Base-by-base conservation (phyloP, 805 yeast species). In the Metschnikowia anglica region DNA sequence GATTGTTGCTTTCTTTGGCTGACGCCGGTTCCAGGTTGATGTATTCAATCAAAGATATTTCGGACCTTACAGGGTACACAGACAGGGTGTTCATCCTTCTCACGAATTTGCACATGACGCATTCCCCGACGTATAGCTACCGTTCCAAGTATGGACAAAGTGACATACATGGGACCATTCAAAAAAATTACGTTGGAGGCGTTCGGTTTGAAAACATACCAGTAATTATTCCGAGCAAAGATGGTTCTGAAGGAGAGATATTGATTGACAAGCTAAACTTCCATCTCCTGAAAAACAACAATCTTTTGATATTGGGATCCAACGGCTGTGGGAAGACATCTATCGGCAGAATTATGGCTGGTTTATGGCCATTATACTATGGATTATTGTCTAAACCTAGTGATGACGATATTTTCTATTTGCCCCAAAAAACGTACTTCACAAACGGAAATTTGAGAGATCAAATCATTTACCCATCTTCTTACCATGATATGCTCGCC, bases 21-120 rank as follows among this genome's bases (percentile, higher is more conserved):
- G 98, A 90, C 66, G 96, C 98, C 0, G 97, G 97, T 4, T 85
- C 95, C 11, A 74, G 97, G 52, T 75, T 90, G 66, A 89, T 90
- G 96, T 88, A 88, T 63, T 88, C 97, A 2, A 85, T 89, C 52
- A 90, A 90, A 61, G 97, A 89, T 63, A 76, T 90, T 17, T 85
- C 93, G n/a, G 90, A 83, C 61, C 74, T 90, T 41, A 86, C 96
- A 1, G 97, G 97, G 10, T 85, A 86, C 59, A 88, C 97, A 0
- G 91, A 88, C 54, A 70, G 97, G 51, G 85, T 90, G 3, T 90
- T 87, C 66, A 77, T 79, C 15, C 70, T 90, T 39, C 68, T 90
- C 41, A 73, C 85, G n/a, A 81, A 81, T 21, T 70, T 90, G 46
- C 97, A 90, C 65, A 79, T 85, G 57, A 91, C 85, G 12, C 95